Evolutionary conservation across 768 basidiomycete genomes (phyloP), one percentile per base, ranked within the genome.

Genomic region (Suillus paluster): DNA sequence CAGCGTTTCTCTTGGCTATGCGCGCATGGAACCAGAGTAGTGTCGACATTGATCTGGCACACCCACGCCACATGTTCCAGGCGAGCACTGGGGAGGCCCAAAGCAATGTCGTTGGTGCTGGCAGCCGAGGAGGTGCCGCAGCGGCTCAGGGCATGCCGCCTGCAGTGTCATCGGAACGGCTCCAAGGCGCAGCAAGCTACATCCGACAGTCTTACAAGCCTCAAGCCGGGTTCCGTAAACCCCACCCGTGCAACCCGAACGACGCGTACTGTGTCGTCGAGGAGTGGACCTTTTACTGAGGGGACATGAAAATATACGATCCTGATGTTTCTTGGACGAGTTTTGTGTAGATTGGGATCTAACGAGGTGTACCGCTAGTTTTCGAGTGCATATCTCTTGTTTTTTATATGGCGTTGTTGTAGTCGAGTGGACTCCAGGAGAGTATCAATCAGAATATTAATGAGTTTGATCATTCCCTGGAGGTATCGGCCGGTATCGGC

Each of bases 201-300:
- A 73, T 14, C 68, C 70, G n/a, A 71, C 45, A 69, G 72, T 21
- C 70, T 68, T 50, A 73, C 68, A 56, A 73, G 67, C 15, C 70
- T 66, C 44, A 74, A 63, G 63, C 68, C 14, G 67, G 77, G 72
- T 75, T 70, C 64, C 68, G 72, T 25, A 75, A 63, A 66, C 84
- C 85, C 38, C 80, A 81, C 64, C 83, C 85, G 2, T 91, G 91
- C 73, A 77, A 77, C 59, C 77, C 78, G 48, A 84, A 87, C 63
- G 87, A 86, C 62, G 77, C 80, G 39, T 87, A 89, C 66, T 92
- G 91, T 68, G 80, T 91, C 33, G 83, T 87, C 12, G 91, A 92
- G 66, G 89, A 91, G 71, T 90, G 84, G 80, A 82, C 78, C 17
- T 86, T 80, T 70, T 85, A 75, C 44, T 75, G 59, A 76, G 55